phyloP scores from a whole-genome alignment of 2,329 filamentous ascomycete species.

The Trichoderma sp. region DNA sequence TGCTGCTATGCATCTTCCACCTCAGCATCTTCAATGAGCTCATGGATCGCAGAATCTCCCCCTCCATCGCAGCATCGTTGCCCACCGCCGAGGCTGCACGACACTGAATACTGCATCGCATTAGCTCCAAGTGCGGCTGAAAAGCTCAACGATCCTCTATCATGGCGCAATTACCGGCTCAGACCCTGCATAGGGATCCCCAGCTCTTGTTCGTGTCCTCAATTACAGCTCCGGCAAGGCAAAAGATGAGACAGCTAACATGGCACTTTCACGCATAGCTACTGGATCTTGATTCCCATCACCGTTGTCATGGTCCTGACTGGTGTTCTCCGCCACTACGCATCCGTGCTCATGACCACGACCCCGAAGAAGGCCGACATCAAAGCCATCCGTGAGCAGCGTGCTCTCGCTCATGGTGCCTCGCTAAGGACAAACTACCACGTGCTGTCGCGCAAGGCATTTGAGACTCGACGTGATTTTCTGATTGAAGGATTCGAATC shows the following conservation, averaged over 20 bases:
- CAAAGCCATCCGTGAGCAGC: conserved; percentile 78
- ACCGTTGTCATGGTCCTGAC: conserved; percentile 97
- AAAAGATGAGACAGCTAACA: conserved; percentile 28
- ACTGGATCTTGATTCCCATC: conserved; percentile 98
- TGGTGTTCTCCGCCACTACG: conserved; percentile 93
- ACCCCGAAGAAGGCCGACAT: conserved; percentile 79
- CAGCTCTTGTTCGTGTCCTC: conserved; percentile 77
- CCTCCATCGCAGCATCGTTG: conserved; percentile 6
- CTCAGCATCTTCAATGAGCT: not conserved
- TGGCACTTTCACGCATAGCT: conserved; percentile 55
- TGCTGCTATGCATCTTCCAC: not conserved
- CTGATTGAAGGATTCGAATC: conserved; percentile 79
- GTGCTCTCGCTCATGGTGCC: conserved; percentile 78
- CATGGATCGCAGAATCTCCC: not conserved
- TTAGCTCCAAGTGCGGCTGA: not conserved
- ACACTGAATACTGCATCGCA: not conserved
- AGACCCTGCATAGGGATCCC: conserved; percentile 98
- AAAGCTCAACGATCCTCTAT: conserved; percentile 47
- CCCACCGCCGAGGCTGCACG: not conserved
- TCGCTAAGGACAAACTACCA: conserved; percentile 80
- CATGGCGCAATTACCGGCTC: conserved; percentile 83
- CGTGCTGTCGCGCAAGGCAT: conserved; percentile 73
- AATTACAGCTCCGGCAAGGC: not conserved
- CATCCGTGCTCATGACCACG: conserved; percentile 82
- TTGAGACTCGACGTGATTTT: conserved; percentile 75